Evolutionary conservation across 1,284 basidiomycete species (phyloP).

Genomic region (Leccinum griseonigrum): DNA sequence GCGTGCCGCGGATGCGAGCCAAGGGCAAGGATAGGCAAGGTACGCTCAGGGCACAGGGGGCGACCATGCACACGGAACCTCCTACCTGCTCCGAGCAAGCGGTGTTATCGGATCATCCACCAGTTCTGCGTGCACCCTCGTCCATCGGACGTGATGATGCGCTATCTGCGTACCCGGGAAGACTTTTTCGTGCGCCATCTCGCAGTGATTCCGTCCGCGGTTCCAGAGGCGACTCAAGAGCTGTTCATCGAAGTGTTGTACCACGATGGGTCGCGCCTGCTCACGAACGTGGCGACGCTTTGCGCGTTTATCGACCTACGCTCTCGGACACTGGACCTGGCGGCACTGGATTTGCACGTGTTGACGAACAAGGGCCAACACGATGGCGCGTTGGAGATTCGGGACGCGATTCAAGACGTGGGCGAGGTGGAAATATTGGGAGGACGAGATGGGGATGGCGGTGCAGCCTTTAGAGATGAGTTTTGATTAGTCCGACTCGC

Average conservation of each 20-base stretch:
- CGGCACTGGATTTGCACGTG: constrained; percentile 88
- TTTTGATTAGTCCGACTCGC: constrained; percentile 47
- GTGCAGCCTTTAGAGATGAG: constrained; percentile 74
- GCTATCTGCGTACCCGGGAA: constrained; percentile 70
- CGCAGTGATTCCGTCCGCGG: constrained; percentile 64
- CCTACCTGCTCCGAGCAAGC: constrained; percentile 78
- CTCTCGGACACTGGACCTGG: constrained; percentile 83
- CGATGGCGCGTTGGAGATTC: constrained; percentile 66
- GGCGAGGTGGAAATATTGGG: constrained; percentile 31
- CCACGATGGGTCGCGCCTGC: constrained; percentile 68
- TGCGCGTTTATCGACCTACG: constrained; percentile 52
- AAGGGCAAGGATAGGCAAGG: too few relatives aligned
- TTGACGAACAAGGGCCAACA: constrained; percentile 76
- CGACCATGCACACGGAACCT: too few relatives aligned
- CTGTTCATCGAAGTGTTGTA: constrained; percentile 70
- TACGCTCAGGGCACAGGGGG: too few relatives aligned
- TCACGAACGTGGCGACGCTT: constrained; percentile 30
- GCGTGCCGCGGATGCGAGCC: too few relatives aligned
- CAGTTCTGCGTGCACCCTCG: constrained; percentile 85
- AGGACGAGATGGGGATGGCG: constrained; percentile 33
- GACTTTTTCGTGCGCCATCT: constrained; percentile 63
- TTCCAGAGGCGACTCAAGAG: constrained; percentile 46
- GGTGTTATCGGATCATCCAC: constrained; percentile 80
- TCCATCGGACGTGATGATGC: constrained; percentile 80
- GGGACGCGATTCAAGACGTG: constrained; percentile 47